Base-by-base conservation (phyloP, 352 stramenopile species). In the Phytophthora meadii region DNA sequence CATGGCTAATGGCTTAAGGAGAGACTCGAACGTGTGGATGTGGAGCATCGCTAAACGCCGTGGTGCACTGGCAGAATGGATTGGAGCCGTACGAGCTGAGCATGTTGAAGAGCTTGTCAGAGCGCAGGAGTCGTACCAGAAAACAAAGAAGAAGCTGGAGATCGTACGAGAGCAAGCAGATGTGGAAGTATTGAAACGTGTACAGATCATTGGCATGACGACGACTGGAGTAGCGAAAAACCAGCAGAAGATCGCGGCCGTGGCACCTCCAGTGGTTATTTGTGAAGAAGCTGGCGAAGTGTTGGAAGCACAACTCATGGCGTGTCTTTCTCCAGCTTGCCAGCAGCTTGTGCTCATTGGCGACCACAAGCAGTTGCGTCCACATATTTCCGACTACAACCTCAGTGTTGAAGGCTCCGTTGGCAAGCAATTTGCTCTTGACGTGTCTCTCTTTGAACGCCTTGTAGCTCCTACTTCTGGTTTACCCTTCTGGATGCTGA, bases 281-380 rank as follows among this genome's bases (percentile, higher is more conserved):
- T 87, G 90, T 32, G 89, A 96, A 69, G 90, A 97, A 76, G 90
- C 90, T 19, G 89, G 84, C 14, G 90, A 97, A 70, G 86, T 97
- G 5, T 67, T 97, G 1, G 89, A 97, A 61, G 81, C 78, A 9
- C 81, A 90, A 48, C 53, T 90, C 5, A 68, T 90, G 52, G 70
- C 78, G 36, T 88, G 81, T 42, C 57, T 94, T 36, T 77, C 76
- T n/a, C 68, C 77, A 12, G 61, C 68, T 1, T 93, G 78, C 27
- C 81, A 96, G 48, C 89, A 96, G 59, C 62, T 97, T 2, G 87
- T 97, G 49, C 55, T 95, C 19, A 97, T 97, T 70, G 90, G 89
- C 19, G 90, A 97, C 57, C 90, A 97, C 68, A 70, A 89, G 50
- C 90, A 97, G 60, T 67, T 97, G 28, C 79, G 88, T 11, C 90